Evolutionary conservation across 305 asterid species (phyloP).

Genomic region (Withania somnifera): DNA sequence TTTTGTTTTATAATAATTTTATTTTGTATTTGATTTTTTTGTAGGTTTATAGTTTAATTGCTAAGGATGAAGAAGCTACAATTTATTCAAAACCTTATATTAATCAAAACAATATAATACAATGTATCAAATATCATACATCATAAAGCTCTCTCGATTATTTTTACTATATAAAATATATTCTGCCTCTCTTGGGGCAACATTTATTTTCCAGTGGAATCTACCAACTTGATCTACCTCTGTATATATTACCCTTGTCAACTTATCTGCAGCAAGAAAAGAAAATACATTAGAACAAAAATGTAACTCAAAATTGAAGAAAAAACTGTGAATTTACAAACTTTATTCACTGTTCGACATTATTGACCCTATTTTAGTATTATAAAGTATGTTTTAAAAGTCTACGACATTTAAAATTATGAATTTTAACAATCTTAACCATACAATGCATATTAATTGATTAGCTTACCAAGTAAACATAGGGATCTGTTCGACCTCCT

Average conservation of each 20-base stretch:
- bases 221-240: neutral
- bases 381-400: too few relatives aligned
- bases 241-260: neutral
- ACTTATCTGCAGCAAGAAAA: neutral
- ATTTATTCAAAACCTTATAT: too few relatives aligned
- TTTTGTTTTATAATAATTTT: too few relatives aligned
- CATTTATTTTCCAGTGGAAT: neutral
- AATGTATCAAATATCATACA: too few relatives aligned
- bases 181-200: neutral
- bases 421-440: too few relatives aligned
- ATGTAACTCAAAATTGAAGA: neutral
- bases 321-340: neutral
- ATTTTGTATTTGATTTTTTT: too few relatives aligned
- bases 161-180: neutral
- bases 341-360: neutral
- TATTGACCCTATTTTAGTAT: too few relatives aligned
- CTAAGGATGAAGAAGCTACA: too few relatives aligned
- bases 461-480: slow-evolving; percentile 51
- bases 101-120: too few relatives aligned
- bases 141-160: too few relatives aligned
- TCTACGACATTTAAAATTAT: too few relatives aligned
- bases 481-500: slow-evolving; percentile 83
- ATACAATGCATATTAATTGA: neutral
- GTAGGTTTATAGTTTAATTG: too few relatives aligned
- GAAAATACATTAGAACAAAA: neutral